These are phyloP conservation scores for Candida orba DNA, from an alignment of 805 yeast species.

Conservation along the genomic window DNA sequence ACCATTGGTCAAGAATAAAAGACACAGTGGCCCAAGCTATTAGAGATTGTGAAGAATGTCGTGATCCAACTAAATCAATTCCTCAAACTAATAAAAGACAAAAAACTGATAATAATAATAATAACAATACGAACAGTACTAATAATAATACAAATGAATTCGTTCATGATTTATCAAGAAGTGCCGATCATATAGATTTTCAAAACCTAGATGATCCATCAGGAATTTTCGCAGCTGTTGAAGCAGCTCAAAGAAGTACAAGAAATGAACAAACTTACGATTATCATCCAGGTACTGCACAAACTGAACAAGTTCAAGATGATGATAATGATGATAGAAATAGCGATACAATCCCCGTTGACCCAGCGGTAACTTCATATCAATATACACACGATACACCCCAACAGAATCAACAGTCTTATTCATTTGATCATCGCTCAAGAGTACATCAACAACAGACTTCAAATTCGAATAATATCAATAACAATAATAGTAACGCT, in stretches of 20 bases:
- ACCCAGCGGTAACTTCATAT: slow-evolving; percentile 40
- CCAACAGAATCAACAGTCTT: slow-evolving; percentile 3
- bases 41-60: slow-evolving; percentile 66
- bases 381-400: neutral
- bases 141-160: slow-evolving; percentile 6
- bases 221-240: slow-evolving; percentile 46
- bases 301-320: slow-evolving; percentile 1
- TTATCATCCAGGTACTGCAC: slow-evolving; percentile 1
- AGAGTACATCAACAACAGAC: neutral
- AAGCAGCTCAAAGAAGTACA: slow-evolving; percentile 39
- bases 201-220: slow-evolving; percentile 20
- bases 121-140: neutral
- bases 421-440: slow-evolving; percentile 1
- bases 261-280: slow-evolving; percentile 2
- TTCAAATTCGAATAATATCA: neutral
- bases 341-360: slow-evolving; percentile 42
- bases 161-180: slow-evolving; percentile 12
- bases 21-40: slow-evolving; percentile 79
- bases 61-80: slow-evolving; percentile 18
- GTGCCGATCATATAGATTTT: slow-evolving; percentile 17
- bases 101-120: neutral
- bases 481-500: neutral
- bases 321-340: neutral
- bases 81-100: neutral
- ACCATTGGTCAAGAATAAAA: slow-evolving; percentile 89